These are phyloP conservation scores for Uromyces viciae-fabae DNA, from an alignment of 1,284 basidiomycete genomes.

Conservation along the genomic window DNA sequence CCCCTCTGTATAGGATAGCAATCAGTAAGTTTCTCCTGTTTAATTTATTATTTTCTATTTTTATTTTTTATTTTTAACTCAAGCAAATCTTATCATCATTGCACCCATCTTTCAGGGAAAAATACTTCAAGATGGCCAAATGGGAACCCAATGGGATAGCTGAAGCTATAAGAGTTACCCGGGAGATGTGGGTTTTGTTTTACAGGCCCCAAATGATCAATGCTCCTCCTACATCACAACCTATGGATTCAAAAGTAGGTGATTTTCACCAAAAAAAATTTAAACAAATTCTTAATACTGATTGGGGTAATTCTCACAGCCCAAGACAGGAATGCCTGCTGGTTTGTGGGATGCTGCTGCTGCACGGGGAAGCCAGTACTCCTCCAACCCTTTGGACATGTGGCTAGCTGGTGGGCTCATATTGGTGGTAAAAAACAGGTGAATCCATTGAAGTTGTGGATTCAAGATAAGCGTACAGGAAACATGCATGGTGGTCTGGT, in stretches of 20 bases:
- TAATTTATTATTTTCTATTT: too few relatives aligned
- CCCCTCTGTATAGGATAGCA: too few relatives aligned
- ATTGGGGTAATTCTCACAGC: not conserved
- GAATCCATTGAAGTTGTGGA: too few relatives aligned
- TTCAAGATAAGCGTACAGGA: too few relatives aligned
- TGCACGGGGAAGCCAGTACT: not conserved
- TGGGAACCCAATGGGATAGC: not conserved
- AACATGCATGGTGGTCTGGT: too few relatives aligned
- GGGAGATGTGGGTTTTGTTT: not conserved
- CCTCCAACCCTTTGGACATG: not conserved
- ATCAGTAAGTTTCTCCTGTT: too few relatives aligned
- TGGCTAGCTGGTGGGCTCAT: not conserved
- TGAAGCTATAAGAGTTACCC: not conserved
- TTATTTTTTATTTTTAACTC: too few relatives aligned
- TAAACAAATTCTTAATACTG: not conserved
- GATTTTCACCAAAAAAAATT: not conserved
- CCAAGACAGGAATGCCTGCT: not conserved
- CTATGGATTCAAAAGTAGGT: not conserved
- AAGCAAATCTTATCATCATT: too few relatives aligned
- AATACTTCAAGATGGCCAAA: not conserved
- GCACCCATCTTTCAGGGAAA: not conserved
- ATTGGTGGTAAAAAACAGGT: too few relatives aligned
- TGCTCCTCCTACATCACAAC: not conserved
- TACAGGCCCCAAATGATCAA: not conserved
- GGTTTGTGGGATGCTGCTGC: not conserved